phyloP scores from a whole-genome alignment of 164 flowering plant genomes.

The Hamamelis virginiana region DNA sequence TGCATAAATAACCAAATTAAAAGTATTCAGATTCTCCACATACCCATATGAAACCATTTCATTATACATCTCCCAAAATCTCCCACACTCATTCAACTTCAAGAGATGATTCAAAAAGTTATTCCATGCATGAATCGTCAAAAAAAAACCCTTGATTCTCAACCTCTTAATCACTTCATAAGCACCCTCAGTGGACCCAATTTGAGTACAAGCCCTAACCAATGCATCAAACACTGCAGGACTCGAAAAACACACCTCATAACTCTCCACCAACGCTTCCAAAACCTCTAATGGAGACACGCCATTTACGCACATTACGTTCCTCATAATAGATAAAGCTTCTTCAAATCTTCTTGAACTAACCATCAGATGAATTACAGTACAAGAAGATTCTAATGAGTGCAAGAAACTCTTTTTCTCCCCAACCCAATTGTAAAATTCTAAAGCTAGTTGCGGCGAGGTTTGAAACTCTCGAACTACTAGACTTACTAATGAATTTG shows the following conservation, averaged over 20 bases:
- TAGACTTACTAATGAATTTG: slow-evolving; percentile 37
- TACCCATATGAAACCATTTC: slow-evolving; percentile 30
- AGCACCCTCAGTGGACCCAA: slow-evolving; percentile 29
- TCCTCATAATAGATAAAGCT: slow-evolving; percentile 25
- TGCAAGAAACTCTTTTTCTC: slow-evolving; percentile 12
- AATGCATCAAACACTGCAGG: slow-evolving; percentile 33
- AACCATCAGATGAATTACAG: slow-evolving; percentile 25
- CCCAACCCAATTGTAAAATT: slow-evolving; percentile 37
- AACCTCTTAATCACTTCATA: slow-evolving; percentile 31
- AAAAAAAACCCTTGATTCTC: slow-evolving; percentile 7
- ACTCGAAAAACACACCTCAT: slow-evolving; percentile 8
- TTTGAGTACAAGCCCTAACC: slow-evolving; percentile 35
- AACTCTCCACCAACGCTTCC: slow-evolving; percentile 27
- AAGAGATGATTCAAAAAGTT: slow-evolving; percentile 33
- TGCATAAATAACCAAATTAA: slow-evolving; percentile 31
- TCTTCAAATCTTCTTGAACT: slow-evolving; percentile 27
- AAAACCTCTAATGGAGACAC: slow-evolving; percentile 22
- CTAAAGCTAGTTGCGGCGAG: slow-evolving; percentile 43
- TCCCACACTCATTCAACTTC: slow-evolving; percentile 20
- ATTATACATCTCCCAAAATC: slow-evolving; percentile 31
- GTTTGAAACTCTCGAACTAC: slow-evolving; percentile 41
- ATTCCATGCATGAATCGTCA: slow-evolving; percentile 42
- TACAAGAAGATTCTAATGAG: slow-evolving; percentile 31
- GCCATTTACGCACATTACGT: slow-evolving; percentile 18
- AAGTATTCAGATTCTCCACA: slow-evolving; percentile 31